phyloP scores from a whole-genome alignment of 345 rosid genomes.

The Populus euphratica region DNA sequence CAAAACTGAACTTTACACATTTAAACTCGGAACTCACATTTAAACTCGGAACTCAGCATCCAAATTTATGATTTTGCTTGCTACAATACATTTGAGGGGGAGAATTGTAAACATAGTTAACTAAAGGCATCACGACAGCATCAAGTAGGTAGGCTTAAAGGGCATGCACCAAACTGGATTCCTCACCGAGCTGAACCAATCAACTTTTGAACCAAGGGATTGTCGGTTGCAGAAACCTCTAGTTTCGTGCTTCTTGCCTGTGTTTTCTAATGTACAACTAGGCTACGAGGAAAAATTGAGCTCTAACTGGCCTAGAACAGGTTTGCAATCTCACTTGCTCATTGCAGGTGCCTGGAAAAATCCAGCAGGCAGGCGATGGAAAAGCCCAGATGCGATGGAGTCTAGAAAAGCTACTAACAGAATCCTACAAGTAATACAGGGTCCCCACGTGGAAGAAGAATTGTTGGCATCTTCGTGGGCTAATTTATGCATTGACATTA shows the following conservation, averaged over 20 bases:
- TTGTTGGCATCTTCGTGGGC: conserved; percentile 20
- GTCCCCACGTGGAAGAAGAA: conserved; percentile 9
- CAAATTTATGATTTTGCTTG: conserved; percentile 16
- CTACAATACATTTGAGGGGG: conserved; percentile 2
- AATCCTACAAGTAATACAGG: conserved; percentile 14
- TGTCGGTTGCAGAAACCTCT: neutral
- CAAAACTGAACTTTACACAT: conserved; percentile 18
- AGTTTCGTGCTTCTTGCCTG: conserved; percentile 1
- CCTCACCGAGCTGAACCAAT: neutral
- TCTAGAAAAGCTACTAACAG: conserved; percentile 20
- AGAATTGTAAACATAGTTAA: neutral
- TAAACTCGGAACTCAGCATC: conserved; percentile 16
- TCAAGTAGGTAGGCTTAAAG: neutral
- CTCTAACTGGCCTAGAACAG: conserved; percentile 5
- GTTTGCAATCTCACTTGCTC: neutral
- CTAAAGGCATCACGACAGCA: neutral
- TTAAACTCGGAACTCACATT: conserved; percentile 22
- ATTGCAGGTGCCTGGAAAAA: neutral
- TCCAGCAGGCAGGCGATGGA: neutral
- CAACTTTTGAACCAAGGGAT: neutral
- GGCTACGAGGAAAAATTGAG: neutral
- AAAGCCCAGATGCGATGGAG: neutral
- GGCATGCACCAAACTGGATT: conserved; percentile 5
- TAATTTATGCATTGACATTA: conserved; percentile 41
- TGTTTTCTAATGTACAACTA: neutral